phyloP scores from a whole-genome alignment of 768 basidiomycete species.

The Pulveroboletus sp. region DNA sequence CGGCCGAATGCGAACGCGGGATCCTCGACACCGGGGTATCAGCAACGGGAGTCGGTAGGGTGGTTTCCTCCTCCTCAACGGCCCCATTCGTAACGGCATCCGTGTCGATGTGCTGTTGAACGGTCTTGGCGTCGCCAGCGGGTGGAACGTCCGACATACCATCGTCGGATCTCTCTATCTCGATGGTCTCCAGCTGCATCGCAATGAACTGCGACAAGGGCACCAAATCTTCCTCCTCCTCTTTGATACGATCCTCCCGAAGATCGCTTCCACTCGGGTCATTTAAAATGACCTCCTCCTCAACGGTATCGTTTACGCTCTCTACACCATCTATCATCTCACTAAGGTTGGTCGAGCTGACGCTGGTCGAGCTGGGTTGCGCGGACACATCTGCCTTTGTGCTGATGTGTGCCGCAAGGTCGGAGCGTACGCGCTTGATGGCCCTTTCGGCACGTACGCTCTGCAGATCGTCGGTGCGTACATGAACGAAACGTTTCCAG shows the following conservation, averaged over 20 bases:
- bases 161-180: constrained; percentile 24
- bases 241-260: constrained; percentile 24
- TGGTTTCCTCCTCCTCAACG: constrained; percentile 28
- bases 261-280: constrained; percentile 14
- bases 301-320: constrained; percentile 27
- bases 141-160: constrained; percentile 13
- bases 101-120: constrained; percentile 18
- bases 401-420: constrained; percentile 69
- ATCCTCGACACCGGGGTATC: constrained; percentile 43
- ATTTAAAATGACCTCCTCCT: constrained; percentile 19
- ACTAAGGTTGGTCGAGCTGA: constrained; percentile 32
- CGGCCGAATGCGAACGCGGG: constrained; percentile 78
- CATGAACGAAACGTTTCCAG: constrained; percentile 85
- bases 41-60: constrained; percentile 38
- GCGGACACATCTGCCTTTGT: constrained; percentile 30
- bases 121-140: constrained; percentile 5
- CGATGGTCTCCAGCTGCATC: constrained; percentile 14
- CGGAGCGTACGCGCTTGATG: constrained; percentile 82
- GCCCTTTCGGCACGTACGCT: constrained; percentile 83
- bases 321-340: constrained; percentile 31
- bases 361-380: constrained; percentile 19
- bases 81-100: constrained; percentile 19
- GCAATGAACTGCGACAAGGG: constrained; percentile 2
- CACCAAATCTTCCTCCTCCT: constrained; percentile 22
- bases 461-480: constrained; percentile 84